Evolutionary conservation across 2,329 filamentous ascomycete genomes (phyloP).

Genomic region (Cadophora sp.): DNA sequence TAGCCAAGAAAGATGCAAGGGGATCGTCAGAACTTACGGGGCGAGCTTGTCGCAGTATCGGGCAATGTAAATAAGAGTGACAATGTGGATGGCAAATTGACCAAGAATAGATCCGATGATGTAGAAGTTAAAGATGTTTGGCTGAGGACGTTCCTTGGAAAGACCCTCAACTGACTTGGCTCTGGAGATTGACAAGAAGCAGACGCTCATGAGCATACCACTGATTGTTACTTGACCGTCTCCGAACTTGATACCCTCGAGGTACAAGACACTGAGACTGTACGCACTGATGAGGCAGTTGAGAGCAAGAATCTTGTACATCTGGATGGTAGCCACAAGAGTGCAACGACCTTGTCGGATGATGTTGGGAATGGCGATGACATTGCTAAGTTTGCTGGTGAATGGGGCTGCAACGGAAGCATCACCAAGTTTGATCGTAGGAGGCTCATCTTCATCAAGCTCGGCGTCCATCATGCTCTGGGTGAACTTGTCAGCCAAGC

Average conservation of each 20-base stretch:
- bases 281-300: conserved; percentile 99
- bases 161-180: conserved; percentile 94
- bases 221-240: conserved; percentile 98
- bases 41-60: conserved; percentile 85
- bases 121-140: conserved; percentile 99
- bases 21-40: conserved; percentile 65
- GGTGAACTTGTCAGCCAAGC: conserved; percentile 86
- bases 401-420: conserved; percentile 97
- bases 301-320: conserved; percentile 99
- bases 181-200: conserved; percentile 97
- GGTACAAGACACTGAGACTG: conserved; percentile 92
- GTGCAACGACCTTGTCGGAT: conserved; percentile 98
- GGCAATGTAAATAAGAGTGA: conserved; percentile 91
- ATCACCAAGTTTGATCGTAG: conserved; percentile 95
- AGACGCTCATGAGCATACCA: conserved; percentile 99
- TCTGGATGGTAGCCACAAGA: conserved; percentile 97
- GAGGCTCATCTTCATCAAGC: conserved; percentile 85
- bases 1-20: conserved; percentile 30
- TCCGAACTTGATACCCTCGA: conserved; percentile 98
- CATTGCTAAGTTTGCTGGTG: conserved; percentile 96
- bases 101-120: conserved; percentile 97
- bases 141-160: conserved; percentile 96
- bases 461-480: conserved; percentile 89
- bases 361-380: conserved; percentile 97
- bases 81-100: conserved; percentile 96